Conservation (phyloP, 1,284 basidiomycete genomes). For the Anthracocystis setariae region DNA sequence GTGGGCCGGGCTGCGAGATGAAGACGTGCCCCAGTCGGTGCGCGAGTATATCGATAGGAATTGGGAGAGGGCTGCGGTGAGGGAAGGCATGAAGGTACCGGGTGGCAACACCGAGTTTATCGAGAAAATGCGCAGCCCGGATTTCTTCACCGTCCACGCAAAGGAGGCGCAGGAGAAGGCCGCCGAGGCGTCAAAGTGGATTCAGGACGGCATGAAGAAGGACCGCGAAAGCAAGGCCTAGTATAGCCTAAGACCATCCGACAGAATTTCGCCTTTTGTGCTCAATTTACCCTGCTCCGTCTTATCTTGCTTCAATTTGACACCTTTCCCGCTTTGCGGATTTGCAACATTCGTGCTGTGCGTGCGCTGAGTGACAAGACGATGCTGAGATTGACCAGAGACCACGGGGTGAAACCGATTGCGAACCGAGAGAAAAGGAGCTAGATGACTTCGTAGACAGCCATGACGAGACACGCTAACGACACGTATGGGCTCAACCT, state of each 20-base stretch:
- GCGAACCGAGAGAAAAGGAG: neutral
- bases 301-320: constrained; percentile 1
- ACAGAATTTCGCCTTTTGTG: too few relatives aligned
- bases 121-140: constrained; percentile 34
- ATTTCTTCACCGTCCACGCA: constrained; percentile 18
- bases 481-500: constrained; percentile 66
- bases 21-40: constrained; percentile 34
- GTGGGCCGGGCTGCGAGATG: constrained; percentile 35
- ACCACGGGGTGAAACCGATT: constrained; percentile 1
- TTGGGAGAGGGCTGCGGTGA: constrained; percentile 24
- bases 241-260: too few relatives aligned
- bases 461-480: constrained; percentile 65
- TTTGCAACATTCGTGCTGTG: too few relatives aligned
- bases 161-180: constrained; percentile 34
- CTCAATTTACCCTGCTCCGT: neutral
- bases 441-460: constrained; percentile 56
- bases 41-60: constrained; percentile 37
- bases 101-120: constrained; percentile 29
- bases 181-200: constrained; percentile 31
- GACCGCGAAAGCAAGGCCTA: constrained; percentile 39
- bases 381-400: constrained; percentile 11
- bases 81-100: constrained; percentile 40
- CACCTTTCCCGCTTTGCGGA: too few relatives aligned
- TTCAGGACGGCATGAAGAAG: constrained; percentile 50
- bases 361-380: neutral